Evolutionary conservation across 2,329 filamentous ascomycete species (phyloP), one percentile per base, ranked within the genome.

Genomic region (Leptographium lundbergii): DNA sequence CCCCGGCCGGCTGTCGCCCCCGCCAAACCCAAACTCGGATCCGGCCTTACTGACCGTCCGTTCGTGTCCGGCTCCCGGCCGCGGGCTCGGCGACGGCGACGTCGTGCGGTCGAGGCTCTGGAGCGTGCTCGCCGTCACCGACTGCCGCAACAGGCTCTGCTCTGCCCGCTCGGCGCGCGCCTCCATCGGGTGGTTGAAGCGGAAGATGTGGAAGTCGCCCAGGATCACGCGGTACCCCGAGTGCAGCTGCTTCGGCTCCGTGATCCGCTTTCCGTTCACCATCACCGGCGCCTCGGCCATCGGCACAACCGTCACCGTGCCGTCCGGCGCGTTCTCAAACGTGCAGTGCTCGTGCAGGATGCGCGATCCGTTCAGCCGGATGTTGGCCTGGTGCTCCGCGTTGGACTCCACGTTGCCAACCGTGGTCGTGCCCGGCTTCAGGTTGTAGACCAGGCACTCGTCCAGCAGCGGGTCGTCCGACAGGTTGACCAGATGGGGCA

Each of bases 131-230:
- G 80, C 81, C 6, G 83, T 84, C 42, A 86, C 74, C 1, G 91
- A 95, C 68, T 97, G 92, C 53, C 92, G 86, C 60, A 99, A 77
- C 24, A 95, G 76, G 2, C 88, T 89, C 65, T 89, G 84, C 67
- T 96, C 90, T 14, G 90, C 91, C 58, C 94, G 79, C 73, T 99
- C 94, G 3, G 91, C 92, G 60, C 89, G 85, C 34, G 94, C 94
- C 74, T 99, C 94, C 77, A 96, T 87, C 0, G 94, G 94, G 69
- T 99, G 91, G 67, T 97, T 99, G 77, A 99, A 99, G 59, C 94
- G 81, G 74, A 99, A 97, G 62, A 99, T 99, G 71, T 99, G 94
- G 66, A 99, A 99, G 71, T 99, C 94, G 48, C 94, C 94, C 11
- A 99, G 78, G 63, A 99, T 99, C 58, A 99, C 88, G 62, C 94